Evolutionary conservation across 1,284 basidiomycete genomes (phyloP), one percentile per base, ranked within the genome.

Genomic region (Cryptococcus amylolentus): DNA sequence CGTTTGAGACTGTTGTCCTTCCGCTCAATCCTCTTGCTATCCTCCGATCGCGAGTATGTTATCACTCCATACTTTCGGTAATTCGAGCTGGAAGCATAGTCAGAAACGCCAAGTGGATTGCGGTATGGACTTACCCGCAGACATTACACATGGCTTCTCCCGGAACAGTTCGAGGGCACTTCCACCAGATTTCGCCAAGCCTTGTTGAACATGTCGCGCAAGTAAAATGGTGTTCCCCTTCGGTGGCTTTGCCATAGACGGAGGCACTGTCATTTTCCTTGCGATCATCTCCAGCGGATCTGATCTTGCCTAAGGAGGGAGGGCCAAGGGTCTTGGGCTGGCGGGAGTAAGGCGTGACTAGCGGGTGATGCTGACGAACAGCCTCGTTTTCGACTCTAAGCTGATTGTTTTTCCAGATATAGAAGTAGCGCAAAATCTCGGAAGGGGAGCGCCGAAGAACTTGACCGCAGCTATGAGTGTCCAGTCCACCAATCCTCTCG

Each of bases 31-130:
- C 60, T 64, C 56, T 74, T 74, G 42, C 66, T 68, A 53, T 76
- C 73, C 9, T 76, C 72, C 18, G 71, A 61, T 51, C 71, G 73
- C 23, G 57, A 61, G 49, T 68, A 73, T 35, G 70, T 65, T 39
- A 75, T 73, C 66, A 93, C 89, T 0, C 89, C 91, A 70, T 94
- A 94, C 75, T 92, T 93, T 62, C 91, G 80, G 86, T 90, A 94
- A 64, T 73, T 71, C 20, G 72, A 66, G 1, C 68, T 69, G 13
- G 26, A 26, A 52, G 7, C 31, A 41, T 10, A 20, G n/a, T n/a
- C 23, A 39, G 16, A 7, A n/a, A 18, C 18, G 37, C 12, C 13
- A 5, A 47, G 38, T 23, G 5, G 23, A 28, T 16, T 7, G 18
- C 31, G 35, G 23, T 14, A 14, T 39, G 81, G 80, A 65, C 71